Percentiles rank a stretch among this genome's conserved stretches.
Evolutionary conservation across 177 flowering plant species (phyloP).

Genomic region (Tripterygium wilfordii): DNA sequence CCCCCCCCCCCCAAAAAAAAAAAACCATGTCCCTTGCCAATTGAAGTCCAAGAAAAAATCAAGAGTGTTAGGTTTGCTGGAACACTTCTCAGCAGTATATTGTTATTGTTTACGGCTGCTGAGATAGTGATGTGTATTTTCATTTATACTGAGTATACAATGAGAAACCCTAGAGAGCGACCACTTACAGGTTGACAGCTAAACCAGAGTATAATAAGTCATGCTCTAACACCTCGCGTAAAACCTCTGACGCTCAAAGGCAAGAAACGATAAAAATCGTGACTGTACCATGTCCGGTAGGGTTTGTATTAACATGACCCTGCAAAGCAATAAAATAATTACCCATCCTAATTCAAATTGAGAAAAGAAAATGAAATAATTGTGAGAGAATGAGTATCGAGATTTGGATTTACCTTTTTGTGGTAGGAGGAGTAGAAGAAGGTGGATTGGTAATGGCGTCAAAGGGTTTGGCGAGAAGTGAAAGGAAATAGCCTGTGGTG

Average conservation of each 20-base stretch:
- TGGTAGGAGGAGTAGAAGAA: conserved; percentile 11
- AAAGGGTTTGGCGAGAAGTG: conserved; percentile 34
- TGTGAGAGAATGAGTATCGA: neutral
- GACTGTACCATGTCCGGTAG: conserved; percentile 57
- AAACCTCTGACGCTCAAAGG: conserved; percentile 39
- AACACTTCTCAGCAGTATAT: too few relatives aligned
- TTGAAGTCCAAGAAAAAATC: too few relatives aligned
- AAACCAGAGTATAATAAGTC: too few relatives aligned
- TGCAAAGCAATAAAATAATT: conserved; percentile 6
- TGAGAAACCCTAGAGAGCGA: conserved; percentile 30
- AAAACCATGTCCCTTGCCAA: conserved; percentile 41
- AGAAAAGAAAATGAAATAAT: neutral
- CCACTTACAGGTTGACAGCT: too few relatives aligned
- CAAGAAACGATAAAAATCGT: conserved; percentile 58
- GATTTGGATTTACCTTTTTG: conserved; percentile 20
- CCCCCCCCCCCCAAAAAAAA: conserved; percentile 22
- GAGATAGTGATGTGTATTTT: too few relatives aligned
- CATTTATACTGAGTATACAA: too few relatives aligned
- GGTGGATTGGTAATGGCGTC: conserved; percentile 15
- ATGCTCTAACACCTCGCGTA: too few relatives aligned
- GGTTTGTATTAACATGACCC: conserved; percentile 67
- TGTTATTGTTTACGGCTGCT: too few relatives aligned
- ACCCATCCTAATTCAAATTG: neutral
- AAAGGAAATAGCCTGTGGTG: conserved; percentile 40
- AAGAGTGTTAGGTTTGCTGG: too few relatives aligned